Conservation (phyloP, 306 rosid species). For the Medicago lupulina region DNA sequence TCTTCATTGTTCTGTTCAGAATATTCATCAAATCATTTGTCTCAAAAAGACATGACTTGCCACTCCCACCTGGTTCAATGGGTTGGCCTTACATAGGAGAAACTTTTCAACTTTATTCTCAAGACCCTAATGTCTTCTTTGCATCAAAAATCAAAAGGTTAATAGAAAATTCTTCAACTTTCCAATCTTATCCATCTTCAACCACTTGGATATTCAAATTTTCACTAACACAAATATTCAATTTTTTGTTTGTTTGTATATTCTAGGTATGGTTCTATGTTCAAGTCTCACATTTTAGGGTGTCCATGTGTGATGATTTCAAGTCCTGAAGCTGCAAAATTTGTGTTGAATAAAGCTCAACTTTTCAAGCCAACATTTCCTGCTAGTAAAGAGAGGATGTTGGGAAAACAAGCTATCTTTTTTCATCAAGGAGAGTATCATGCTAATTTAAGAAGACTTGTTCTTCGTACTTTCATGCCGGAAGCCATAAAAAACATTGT, state of each 20-base stretch:
- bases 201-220: neutral
- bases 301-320: constrained; percentile 97
- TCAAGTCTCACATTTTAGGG: constrained; percentile 97
- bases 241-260: neutral
- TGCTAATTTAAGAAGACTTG: constrained; percentile 81
- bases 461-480: constrained; percentile 89
- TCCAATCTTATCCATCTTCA: neutral
- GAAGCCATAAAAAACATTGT: constrained; percentile 61
- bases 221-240: neutral
- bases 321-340: constrained; percentile 87
- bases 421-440: constrained; percentile 95
- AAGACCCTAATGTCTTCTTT: constrained; percentile 93
- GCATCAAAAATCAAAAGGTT: constrained; percentile 73
- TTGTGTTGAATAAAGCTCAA: constrained; percentile 77
- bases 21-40: constrained; percentile 44
- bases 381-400: constrained; percentile 91
- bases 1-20: constrained; percentile 43
- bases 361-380: constrained; percentile 97
- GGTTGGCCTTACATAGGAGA: constrained; percentile 93
- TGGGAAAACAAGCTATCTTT: constrained; percentile 93
- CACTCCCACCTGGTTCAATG: constrained; percentile 88
- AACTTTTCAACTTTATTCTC: constrained; percentile 93
- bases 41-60: constrained; percentile 43
- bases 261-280: constrained; percentile 83
- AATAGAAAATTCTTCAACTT: neutral